Conservation (phyloP, 2,329 filamentous ascomycete genomes). For the Cryphonectria japonica region DNA sequence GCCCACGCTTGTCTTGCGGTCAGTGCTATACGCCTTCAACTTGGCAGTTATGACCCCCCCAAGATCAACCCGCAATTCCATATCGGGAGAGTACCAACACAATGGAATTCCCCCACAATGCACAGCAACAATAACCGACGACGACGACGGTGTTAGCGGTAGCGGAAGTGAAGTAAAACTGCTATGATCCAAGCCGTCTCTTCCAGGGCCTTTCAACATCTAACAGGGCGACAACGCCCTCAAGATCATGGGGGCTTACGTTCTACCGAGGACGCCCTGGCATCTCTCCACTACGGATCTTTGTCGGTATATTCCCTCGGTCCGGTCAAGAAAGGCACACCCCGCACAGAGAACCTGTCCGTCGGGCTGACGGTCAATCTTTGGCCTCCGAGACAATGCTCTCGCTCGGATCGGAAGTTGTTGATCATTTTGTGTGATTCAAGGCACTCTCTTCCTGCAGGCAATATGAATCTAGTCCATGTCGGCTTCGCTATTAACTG, state of each 20-base stretch:
- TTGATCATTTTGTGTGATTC: background rate
- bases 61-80: background rate
- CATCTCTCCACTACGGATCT: background rate
- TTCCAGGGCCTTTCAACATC: background rate
- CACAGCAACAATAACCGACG: background rate
- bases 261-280: background rate
- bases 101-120: background rate
- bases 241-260: background rate
- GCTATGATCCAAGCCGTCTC: background rate
- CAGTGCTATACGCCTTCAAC: background rate
- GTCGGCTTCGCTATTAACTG: background rate
- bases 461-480: background rate
- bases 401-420: background rate
- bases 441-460: background rate
- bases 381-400: conserved; percentile 2
- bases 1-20: conserved; percentile 8
- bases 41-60: background rate
- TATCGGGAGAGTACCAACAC: background rate
- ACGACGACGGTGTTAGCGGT: background rate
- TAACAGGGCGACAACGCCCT: background rate
- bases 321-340: background rate
- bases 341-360: conserved; percentile 21
- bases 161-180: background rate
- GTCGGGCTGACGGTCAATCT: conserved; percentile 19
- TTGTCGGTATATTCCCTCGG: background rate